Evolutionary conservation across 2,329 filamentous ascomycete genomes (phyloP), one percentile per base, ranked within the genome.

Genomic region (Didymosphaeria variabile): DNA sequence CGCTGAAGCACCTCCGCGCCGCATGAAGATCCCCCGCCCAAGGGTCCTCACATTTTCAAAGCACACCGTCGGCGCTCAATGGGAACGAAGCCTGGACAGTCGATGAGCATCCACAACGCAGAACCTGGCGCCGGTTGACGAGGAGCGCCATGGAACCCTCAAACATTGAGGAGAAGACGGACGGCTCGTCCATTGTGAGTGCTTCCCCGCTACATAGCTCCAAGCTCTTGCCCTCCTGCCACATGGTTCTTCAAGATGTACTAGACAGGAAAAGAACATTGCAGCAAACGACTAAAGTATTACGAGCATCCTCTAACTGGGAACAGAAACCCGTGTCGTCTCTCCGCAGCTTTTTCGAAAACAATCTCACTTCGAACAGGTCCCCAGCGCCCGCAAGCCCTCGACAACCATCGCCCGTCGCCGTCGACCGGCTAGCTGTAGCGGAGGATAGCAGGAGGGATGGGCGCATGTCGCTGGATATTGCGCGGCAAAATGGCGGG

Each of bases 311-410:
- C 64, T 47, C 66, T 73, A 54, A 75, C 63, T 54, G 19, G 31
- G 40, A 13, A 15, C 44, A 93, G 90, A 92, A 89, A 81, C 91
- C 92, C 29, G 91, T 95, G 54, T 95, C 92, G 55, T 94, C 91
- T 55, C 83, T 95, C 62, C 86, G 90, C 63, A 92, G 91, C 65
- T 89, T 91, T 70, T 95, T 94, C 77, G 92, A 95, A 82, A 92
- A 90, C 74, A 88, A 94, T 82, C 83, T 85, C 66, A 86, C 67
- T 60, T 67, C 69, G 21, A 75, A 74, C 68, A 73, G 72, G 55
- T 54, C 64, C 21, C 63, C 71, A 56, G 60, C 67, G 13, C 61
- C 74, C 40, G 55, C 70, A 9, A 62, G 69, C 29, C 69, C 72
- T 36, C 71, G 67, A 57, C 67, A 72, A 57, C 64, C 67, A 66